Conservation (phyloP, 805 yeast species). For the Candida succiphila region DNA sequence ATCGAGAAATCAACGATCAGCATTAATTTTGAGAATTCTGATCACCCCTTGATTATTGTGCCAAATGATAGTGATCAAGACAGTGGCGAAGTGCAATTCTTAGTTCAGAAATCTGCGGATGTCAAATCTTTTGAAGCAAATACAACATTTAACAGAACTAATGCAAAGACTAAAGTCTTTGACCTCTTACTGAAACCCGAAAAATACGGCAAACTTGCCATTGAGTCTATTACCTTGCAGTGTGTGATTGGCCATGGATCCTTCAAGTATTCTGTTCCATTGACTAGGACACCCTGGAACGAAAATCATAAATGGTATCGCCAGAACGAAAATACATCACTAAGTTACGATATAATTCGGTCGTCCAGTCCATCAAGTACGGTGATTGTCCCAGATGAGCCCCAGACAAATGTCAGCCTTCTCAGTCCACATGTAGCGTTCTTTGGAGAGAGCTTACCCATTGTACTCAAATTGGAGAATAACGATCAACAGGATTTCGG, state of each 20-base stretch:
- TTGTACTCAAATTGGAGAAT: conserved; percentile 17
- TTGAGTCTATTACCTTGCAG: conserved; percentile 7
- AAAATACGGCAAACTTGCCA: conserved; percentile 14
- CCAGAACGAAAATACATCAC: too few species aligned
- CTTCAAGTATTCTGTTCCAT: conserved; percentile 6
- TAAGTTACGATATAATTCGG: background rate
- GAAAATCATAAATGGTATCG: conserved; percentile 1
- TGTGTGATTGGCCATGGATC: conserved; percentile 3
- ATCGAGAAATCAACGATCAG: too few species aligned
- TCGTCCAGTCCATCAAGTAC: background rate
- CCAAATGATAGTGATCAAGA: too few species aligned
- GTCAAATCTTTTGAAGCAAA: too few species aligned
- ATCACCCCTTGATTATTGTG: too few species aligned
- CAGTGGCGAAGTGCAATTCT: too few species aligned
- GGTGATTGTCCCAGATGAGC: conserved; percentile 29
- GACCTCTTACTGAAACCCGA: conserved; percentile 2
- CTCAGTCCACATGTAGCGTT: conserved; percentile 16
- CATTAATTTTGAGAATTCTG: conserved; percentile 9
- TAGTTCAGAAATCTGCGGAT: too few species aligned
- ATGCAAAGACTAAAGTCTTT: conserved; percentile 7
- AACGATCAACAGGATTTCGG: conserved; percentile 23
- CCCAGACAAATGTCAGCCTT: conserved; percentile 20
- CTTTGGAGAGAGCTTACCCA: conserved; percentile 21
- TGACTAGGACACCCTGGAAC: background rate
- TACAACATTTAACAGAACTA: background rate